Percentiles rank a stretch among this genome's conserved stretches.
These are phyloP conservation scores for Venturia aucupariae DNA, from an alignment of 2,329 filamentous ascomycete genomes.

Conservation along the genomic window DNA sequence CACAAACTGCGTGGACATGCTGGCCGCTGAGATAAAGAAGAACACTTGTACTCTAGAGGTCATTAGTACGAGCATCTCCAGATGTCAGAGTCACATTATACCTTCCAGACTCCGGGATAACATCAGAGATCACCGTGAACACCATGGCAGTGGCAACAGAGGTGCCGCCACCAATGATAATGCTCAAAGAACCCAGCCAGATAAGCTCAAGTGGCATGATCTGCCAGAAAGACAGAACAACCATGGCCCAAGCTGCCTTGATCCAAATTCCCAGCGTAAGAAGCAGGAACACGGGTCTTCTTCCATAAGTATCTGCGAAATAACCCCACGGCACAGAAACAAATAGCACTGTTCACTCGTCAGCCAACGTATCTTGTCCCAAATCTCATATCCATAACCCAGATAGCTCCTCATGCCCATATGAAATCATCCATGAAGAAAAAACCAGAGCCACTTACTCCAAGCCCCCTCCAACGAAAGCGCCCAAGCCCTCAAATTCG, in stretches of 20 bases:
- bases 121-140: slow-evolving; percentile 25
- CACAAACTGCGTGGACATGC: slow-evolving; percentile 22
- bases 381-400: neutral
- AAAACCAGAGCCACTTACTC: neutral
- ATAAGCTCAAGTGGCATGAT: slow-evolving; percentile 23
- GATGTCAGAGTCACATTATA: neutral
- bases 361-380: slow-evolving; percentile 15
- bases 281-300: slow-evolving; percentile 26
- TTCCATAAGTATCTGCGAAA: slow-evolving; percentile 26
- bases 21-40: slow-evolving; percentile 22
- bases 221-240: slow-evolving; percentile 29
- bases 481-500: slow-evolving; percentile 42
- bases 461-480: slow-evolving; percentile 25
- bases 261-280: slow-evolving; percentile 21
- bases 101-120: slow-evolving; percentile 21
- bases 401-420: neutral
- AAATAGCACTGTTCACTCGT: slow-evolving; percentile 23
- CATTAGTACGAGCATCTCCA: neutral
- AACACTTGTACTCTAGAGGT: slow-evolving; percentile 20
- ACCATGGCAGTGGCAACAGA: slow-evolving; percentile 21
- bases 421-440: neutral
- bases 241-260: slow-evolving; percentile 21
- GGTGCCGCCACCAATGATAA: slow-evolving; percentile 23
- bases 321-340: slow-evolving; percentile 28
- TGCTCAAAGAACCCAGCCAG: slow-evolving; percentile 24